Evolutionary conservation across 192 early-diverging fungal species (phyloP), one percentile per base, ranked within the genome.

Genomic region (Coemansia javaensis): DNA sequence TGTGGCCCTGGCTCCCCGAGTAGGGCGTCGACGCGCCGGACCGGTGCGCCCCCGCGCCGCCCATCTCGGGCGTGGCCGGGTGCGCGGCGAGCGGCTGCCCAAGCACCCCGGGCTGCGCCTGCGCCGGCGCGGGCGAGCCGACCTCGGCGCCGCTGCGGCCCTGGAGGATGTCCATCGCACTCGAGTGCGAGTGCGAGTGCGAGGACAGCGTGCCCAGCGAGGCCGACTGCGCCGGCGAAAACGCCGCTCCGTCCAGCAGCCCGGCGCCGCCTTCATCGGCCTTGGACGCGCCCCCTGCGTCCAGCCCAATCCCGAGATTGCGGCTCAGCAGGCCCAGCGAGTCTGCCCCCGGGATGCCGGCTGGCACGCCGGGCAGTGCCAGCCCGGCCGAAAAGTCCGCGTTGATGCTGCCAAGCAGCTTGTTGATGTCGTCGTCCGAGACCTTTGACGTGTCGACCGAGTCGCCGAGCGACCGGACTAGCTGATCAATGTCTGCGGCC

Each of bases 401-500:
- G 32, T 39, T 59, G 17, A 73, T 65, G 42, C 69, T 73, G 9
- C 63, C 69, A 20, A 73, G 46, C 13, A 73, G 50, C 43, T 73
- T 65, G 49, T 66, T 49, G 21, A 73, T 49, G 12, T 73, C 69
- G 13, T 61, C 69, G 30, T 60, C 57, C 3, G 70, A 60, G 10
- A 74, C 63, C n/a, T 62, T 60, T 9, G 70, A 37, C 4, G 54
- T 40, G 27, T 74, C 70, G 9, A 50, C 57, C 25, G 57, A 40
- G 32, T 50, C 54, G 15, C 63, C 49, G 18, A 74, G 54, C 16
- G 63, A 66, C 17, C 50, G 56, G 62, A 74, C 65, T 15, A 74
- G 53, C 54, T 66, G 53, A 32, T 74, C 70, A 33, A 74, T 45
- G 25, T 74, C 70, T 1, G 63, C 20, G 22, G 57, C 62, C 14